Conservation (phyloP, 2,329 filamentous ascomycete species). For the Pseudodiploospora longispora region DNA sequence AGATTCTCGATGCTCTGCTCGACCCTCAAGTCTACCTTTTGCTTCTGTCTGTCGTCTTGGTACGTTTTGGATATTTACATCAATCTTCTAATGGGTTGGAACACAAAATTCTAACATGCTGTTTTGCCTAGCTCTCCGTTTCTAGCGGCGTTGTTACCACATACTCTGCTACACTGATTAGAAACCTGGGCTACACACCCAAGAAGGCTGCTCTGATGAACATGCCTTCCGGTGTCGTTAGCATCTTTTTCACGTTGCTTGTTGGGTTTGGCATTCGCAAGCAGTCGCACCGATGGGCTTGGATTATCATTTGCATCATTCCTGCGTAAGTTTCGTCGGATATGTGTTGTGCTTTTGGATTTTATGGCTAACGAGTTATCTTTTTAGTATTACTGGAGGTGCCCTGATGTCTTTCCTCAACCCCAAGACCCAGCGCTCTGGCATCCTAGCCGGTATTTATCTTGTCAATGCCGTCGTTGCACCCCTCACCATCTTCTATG, state of each 20-base stretch:
- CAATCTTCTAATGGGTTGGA: neutral
- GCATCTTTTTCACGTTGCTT: conserved; percentile 42
- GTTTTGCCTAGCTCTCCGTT: conserved; percentile 31
- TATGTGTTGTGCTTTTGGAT: neutral
- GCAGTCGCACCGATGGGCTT: conserved; percentile 41
- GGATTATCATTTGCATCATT: conserved; percentile 39
- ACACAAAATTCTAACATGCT: neutral
- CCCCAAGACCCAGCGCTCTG: conserved; percentile 34
- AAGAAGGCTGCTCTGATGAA: conserved; percentile 43
- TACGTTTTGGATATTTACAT: conserved; percentile 18
- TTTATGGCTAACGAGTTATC: neutral
- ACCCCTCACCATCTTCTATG: conserved; percentile 37
- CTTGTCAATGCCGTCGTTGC: conserved; percentile 42
- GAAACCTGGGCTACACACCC: conserved; percentile 35
- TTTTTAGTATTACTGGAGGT: conserved; percentile 35
- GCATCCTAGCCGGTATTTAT: conserved; percentile 41
- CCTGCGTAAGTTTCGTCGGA: conserved; percentile 29
- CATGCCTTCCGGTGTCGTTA: conserved; percentile 44
- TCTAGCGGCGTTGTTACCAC: conserved; percentile 46
- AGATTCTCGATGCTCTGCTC: conserved; percentile 42
- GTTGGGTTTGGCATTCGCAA: conserved; percentile 40
- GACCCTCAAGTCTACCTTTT: conserved; percentile 47
- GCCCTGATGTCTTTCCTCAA: conserved; percentile 44
- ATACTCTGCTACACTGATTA: conserved; percentile 47
- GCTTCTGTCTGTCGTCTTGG: conserved; percentile 38